Evolutionary conservation across 331 rosid species (phyloP).

Genomic region (Dryas integrifolia): DNA sequence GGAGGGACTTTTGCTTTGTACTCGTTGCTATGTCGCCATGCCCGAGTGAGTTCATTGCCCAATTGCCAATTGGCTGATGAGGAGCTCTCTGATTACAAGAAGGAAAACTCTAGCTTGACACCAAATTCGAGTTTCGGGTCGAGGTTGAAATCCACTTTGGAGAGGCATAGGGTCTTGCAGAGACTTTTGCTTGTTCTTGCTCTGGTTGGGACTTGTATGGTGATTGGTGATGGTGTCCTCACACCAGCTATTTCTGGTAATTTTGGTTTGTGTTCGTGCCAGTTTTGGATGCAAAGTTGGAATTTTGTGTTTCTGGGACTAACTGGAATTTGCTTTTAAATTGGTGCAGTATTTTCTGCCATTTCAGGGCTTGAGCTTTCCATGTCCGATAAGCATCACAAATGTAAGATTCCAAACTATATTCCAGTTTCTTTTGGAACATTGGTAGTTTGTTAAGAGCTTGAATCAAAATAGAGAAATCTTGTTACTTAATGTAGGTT

Average conservation of each 20-base stretch:
- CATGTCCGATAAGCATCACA: slow-evolving; percentile 67
- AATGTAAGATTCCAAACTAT: slow-evolving; percentile 46
- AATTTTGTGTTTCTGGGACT: slow-evolving; percentile 12
- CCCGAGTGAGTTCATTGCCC: slow-evolving; percentile 68
- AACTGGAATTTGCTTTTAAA: slow-evolving; percentile 27
- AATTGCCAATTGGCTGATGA: slow-evolving; percentile 73
- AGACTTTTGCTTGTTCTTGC: slow-evolving; percentile 75
- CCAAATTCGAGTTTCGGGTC: slow-evolving; percentile 40
- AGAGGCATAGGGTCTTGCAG: slow-evolving; percentile 69
- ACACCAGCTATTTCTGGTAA: slow-evolving; percentile 93
- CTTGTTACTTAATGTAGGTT: not conserved
- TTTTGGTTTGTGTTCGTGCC: not conserved
- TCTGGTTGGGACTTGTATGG: slow-evolving; percentile 94
- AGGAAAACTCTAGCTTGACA: slow-evolving; percentile 23
- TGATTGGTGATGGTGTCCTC: slow-evolving; percentile 92
- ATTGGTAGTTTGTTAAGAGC: slow-evolving; percentile 18
- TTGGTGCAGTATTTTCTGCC: slow-evolving; percentile 83
- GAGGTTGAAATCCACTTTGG: slow-evolving; percentile 51
- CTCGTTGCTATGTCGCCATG: slow-evolving; percentile 84
- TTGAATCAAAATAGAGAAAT: not conserved
- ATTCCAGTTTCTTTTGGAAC: not conserved
- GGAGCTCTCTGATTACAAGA: slow-evolving; percentile 68
- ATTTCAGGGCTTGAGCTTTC: slow-evolving; percentile 96
- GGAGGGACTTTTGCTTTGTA: slow-evolving; percentile 97
- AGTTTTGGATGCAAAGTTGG: slow-evolving; percentile 2